A percentile compares a stretch with the other conserved stretches of the same genome.
phyloP scores from a whole-genome alignment of 2,329 filamentous ascomycete genomes.

The Amylocarpus encephaloides region DNA sequence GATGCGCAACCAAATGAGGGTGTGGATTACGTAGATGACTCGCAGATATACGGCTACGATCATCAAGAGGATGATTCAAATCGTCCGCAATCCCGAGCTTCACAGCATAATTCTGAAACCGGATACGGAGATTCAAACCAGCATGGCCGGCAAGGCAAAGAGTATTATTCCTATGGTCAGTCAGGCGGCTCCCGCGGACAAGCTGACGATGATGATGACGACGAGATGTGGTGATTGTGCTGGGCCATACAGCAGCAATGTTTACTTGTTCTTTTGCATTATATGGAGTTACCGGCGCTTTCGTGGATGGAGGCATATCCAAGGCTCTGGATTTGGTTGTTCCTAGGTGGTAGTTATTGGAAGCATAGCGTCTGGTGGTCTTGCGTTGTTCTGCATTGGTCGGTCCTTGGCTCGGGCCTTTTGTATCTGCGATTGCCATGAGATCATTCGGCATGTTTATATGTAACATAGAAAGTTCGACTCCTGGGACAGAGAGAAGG shows the following conservation, averaged over 20 bases:
- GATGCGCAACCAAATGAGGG: constrained; percentile 31
- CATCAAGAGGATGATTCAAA: constrained; percentile 34
- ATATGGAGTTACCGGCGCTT: constrained; percentile 30
- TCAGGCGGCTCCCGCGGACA: constrained; percentile 16
- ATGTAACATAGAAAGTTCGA: constrained; percentile 27
- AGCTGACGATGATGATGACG: constrained; percentile 23
- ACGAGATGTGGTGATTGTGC: constrained; percentile 31
- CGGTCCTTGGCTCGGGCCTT: constrained; percentile 13
- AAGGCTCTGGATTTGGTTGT: constrained; percentile 7
- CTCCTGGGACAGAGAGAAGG: constrained; percentile 7
- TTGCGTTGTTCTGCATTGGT: constrained; percentile 16
- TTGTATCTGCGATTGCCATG: constrained; percentile 17
- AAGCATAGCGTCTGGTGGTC: constrained; percentile 31
- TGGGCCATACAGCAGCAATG: neutral
- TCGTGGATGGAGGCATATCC: constrained; percentile 15
- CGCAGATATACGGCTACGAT: constrained; percentile 46
- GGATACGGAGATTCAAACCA: constrained; percentile 29
- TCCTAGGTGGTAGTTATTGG: constrained; percentile 22
- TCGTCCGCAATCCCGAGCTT: constrained; percentile 31
- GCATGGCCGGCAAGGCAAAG: constrained; percentile 24
- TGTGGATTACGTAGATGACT: constrained; percentile 41
- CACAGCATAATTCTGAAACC: constrained; percentile 28
- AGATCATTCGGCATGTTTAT: constrained; percentile 21
- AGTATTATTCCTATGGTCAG: constrained; percentile 27
- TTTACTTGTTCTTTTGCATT: constrained; percentile 25